Evolutionary conservation across 495 filamentous ascomycete species (phyloP).

Genomic region (Lepidopterella palustris): DNA sequence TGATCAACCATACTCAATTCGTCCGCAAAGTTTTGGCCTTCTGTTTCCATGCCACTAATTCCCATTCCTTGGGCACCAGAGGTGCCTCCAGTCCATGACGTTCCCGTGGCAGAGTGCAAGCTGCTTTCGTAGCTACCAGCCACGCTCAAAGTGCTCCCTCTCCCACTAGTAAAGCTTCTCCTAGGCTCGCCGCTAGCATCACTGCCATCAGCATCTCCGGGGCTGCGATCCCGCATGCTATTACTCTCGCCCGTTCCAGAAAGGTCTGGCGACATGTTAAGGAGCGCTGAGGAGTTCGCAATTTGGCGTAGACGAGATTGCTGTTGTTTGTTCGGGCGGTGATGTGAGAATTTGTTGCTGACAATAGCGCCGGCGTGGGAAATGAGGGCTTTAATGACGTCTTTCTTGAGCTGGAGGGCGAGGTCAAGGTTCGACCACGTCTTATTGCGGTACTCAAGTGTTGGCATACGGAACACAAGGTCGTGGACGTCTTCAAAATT

Average conservation of each 20-base stretch:
- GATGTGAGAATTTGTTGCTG: constrained; percentile 90
- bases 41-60: constrained; percentile 6
- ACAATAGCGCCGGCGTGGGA: constrained; percentile 94
- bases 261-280: constrained; percentile 36
- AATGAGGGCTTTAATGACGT: constrained; percentile 88
- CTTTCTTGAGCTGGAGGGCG: constrained; percentile 82
- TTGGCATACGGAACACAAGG: constrained; percentile 92
- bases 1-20: constrained; percentile 24
- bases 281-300: constrained; percentile 48
- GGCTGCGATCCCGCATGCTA: constrained; percentile 13
- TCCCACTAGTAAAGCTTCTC: constrained; percentile 17
- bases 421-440: constrained; percentile 98
- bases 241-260: constrained; percentile 18
- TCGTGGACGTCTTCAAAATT: constrained; percentile 96
- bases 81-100: not conserved
- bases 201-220: constrained; percentile 1
- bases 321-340: constrained; percentile 40
- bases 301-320: constrained; percentile 75
- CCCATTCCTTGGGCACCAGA: not conserved
- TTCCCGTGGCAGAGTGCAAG: constrained; percentile 5
- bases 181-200: constrained; percentile 19
- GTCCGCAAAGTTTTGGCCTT: constrained; percentile 22
- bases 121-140: constrained; percentile 15
- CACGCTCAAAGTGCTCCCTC: constrained; percentile 14
- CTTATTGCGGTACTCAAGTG: constrained; percentile 94